phyloP scores from a whole-genome alignment of 371 early-diverging fungal species.

The Apophysomyces variabilis region DNA sequence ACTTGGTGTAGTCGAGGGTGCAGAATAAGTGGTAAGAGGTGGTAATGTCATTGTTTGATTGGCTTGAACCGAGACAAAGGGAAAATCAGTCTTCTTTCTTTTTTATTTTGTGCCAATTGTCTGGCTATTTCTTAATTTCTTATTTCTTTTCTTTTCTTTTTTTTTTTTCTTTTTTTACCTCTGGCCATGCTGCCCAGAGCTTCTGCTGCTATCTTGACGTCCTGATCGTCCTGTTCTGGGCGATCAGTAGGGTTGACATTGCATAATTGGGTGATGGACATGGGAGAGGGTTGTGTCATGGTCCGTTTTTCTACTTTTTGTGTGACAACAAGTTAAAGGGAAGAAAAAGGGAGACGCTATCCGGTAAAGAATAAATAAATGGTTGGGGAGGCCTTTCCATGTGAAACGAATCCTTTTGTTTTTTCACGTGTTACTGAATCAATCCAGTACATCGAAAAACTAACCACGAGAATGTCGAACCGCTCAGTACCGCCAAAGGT shows the following conservation, averaged over 20 bases:
- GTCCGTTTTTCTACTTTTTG: background rate
- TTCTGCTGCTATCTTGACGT: slow-evolving; percentile 66
- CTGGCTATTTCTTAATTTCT: no score
- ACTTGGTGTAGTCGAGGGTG: slow-evolving; percentile 36
- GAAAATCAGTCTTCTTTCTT: background rate
- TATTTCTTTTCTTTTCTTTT: background rate
- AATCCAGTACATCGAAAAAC: background rate
- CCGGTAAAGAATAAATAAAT: slow-evolving; percentile 15
- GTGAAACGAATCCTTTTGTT: slow-evolving; percentile 11
- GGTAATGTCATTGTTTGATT: slow-evolving; percentile 24
- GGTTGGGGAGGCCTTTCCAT: slow-evolving; percentile 12
- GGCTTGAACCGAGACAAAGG: slow-evolving; percentile 16
- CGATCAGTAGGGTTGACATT: slow-evolving; percentile 19
- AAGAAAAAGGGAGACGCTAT: slow-evolving; percentile 4
- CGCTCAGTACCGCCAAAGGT: slow-evolving; percentile 1
- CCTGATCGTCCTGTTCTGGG: slow-evolving; percentile 44
- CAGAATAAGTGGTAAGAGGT: slow-evolving; percentile 24
- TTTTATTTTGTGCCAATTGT: no score
- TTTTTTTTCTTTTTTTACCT: slow-evolving; percentile 19
- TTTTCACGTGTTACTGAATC: slow-evolving; percentile 10
- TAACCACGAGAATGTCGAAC: slow-evolving; percentile 8
- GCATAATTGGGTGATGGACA: slow-evolving; percentile 41
- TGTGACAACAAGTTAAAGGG: slow-evolving; percentile 11
- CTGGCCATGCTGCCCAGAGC: slow-evolving; percentile 62
- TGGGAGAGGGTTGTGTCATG: slow-evolving; percentile 32